Evolutionary conservation across 306 rosid species (phyloP).

Genomic region (Dicorynia guianensis): DNA sequence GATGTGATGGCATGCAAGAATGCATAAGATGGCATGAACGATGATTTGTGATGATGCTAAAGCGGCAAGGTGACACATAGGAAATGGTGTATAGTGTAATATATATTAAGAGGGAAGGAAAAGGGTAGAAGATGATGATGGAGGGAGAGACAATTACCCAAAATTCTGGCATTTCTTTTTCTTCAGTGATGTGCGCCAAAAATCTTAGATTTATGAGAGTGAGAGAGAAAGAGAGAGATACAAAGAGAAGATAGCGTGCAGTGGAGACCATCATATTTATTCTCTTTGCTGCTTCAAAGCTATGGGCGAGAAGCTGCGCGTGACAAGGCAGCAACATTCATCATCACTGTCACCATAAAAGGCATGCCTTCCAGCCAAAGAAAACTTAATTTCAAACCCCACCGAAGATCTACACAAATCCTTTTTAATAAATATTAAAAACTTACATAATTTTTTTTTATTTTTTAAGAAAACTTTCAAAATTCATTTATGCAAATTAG

Average conservation of each 20-base stretch:
- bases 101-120: conserved; percentile 11
- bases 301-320: conserved; percentile 55
- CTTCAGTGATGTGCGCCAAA: conserved; percentile 64
- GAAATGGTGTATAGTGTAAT: conserved; percentile 15
- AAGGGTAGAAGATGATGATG: conserved; percentile 67
- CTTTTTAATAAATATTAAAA: too few relatives aligned
- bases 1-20: conserved; percentile 18
- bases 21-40: conserved; percentile 38
- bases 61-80: conserved; percentile 27
- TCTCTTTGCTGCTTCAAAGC: conserved; percentile 75
- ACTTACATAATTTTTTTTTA: too few relatives aligned
- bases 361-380: conserved; percentile 26
- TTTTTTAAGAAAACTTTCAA: too few relatives aligned
- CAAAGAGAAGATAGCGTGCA: conserved; percentile 62
- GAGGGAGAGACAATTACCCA: conserved; percentile 65
- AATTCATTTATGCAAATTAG: too few relatives aligned
- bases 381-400: conserved; percentile 19
- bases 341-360: conserved; percentile 68
- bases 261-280: conserved; percentile 69
- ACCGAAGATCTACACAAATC: too few relatives aligned
- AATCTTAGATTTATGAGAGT: conserved; percentile 47
- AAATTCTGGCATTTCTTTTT: conserved; percentile 54
- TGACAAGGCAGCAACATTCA: conserved; percentile 70
- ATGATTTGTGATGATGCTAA: conserved; percentile 42
- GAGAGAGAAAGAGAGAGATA: conserved; percentile 11